Evolutionary conservation across 169 alveolate species (phyloP), one percentile per base, ranked within the genome.

Genomic region (Toxoplasma gondii): DNA sequence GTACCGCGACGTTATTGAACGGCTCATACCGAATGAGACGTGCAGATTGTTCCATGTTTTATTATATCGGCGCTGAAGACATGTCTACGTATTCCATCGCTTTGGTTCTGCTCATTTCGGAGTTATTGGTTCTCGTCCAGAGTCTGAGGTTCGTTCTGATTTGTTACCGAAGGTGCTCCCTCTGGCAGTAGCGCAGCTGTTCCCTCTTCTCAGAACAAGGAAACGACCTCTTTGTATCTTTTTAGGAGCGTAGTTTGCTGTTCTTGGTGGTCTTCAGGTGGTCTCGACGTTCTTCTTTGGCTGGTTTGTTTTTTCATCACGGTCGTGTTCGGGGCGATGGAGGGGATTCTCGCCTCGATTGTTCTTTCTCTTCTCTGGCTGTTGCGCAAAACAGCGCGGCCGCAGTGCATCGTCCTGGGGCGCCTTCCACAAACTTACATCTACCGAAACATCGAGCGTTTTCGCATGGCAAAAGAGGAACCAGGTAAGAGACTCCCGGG

Each of bases 351-450:
- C 38, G 91, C 92, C 38, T 95, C 97, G 43, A 88, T 95, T 69
- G 91, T 88, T 27, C 94, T 95, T 1, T 95, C 97, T 0, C 95
- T 95, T 29, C 94, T 95, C n/a, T 95, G 97, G 97, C 95, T 95
- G 64, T 82, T 93, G 49, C 86, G 88, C 39, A 91, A 91, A 45
- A 90, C 96, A 0, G 92, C 96, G 39, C 92, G 96, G 36, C 97
- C 97, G 19, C 45, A 67, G 44, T 84, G 58, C 70, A 43, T 54
- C n/a, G 87, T 90, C 64, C 88, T 95, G n/a, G 97, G 97, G 38
- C 78, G 86, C 39, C 93, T 95, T 24, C 96, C 96, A 0, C 81
- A 84, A n/a, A 93, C 97, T 34, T 43, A 38, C 93, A 91, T 95
- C 58, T 95, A 95, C 53, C 39, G 97, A 36, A 93, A 95, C 70